These are phyloP conservation scores for Paecilomyces dactylethromorphus DNA, from an alignment of 2,329 filamentous ascomycete species.

Conservation along the genomic window DNA sequence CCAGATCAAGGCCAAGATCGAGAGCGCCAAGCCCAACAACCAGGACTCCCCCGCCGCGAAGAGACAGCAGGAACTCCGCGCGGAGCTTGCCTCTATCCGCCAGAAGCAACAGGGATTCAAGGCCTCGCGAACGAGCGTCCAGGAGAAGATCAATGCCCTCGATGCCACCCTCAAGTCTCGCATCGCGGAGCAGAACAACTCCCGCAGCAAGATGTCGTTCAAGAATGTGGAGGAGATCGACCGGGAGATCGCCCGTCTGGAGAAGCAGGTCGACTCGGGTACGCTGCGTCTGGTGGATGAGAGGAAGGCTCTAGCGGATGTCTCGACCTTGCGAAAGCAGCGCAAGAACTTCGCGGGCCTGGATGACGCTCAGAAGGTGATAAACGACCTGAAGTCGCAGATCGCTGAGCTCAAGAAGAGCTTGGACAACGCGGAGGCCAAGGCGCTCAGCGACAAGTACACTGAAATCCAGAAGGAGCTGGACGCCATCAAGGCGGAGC, in stretches of 20 bases:
- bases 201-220: conserved; percentile 72
- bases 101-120: conserved; percentile 85
- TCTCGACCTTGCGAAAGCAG: conserved; percentile 75
- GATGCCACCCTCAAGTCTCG: conserved; percentile 83
- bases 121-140: conserved; percentile 66
- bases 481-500: conserved; percentile 82
- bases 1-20: conserved; percentile 80
- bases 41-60: conserved; percentile 74
- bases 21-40: conserved; percentile 73
- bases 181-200: conserved; percentile 79
- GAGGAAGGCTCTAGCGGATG: conserved; percentile 83
- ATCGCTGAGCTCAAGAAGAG: conserved; percentile 83
- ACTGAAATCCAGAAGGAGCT: conserved; percentile 79
- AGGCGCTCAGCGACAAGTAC: conserved; percentile 82
- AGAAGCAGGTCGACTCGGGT: conserved; percentile 79
- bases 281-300: conserved; percentile 95
- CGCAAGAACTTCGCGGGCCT: conserved; percentile 87
- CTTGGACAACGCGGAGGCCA: conserved; percentile 85
- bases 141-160: conserved; percentile 87
- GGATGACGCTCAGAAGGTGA: conserved; percentile 78
- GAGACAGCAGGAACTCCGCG: conserved; percentile 77
- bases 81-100: conserved; percentile 76
- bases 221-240: conserved; percentile 87
- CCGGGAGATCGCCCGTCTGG: conserved; percentile 69
- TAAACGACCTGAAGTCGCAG: conserved; percentile 79